Evolutionary conservation across 495 filamentous ascomycete genomes (phyloP), one percentile per base, ranked within the genome.

Genomic region (Pseudotulostoma volvatum): DNA sequence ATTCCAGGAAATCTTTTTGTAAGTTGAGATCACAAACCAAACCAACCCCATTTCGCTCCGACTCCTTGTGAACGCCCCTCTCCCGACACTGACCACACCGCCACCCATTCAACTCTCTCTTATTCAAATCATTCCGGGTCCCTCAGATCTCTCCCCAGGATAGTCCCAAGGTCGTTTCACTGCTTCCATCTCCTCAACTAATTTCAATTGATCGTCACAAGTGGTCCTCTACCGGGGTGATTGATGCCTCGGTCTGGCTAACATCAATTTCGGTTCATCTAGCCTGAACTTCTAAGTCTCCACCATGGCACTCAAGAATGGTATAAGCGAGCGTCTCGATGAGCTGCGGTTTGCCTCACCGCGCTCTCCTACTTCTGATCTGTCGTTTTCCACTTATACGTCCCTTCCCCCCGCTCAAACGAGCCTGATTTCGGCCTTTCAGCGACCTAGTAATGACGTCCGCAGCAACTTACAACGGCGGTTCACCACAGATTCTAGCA

Each of bases 401-500:
- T 71, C 80, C 44, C 73, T 83, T 34, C 73, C 74, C 39, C 74
- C 77, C 48, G 74, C 73, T 51, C 73, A 73, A 54, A 67, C 67
- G 42, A 72, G 56, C 41, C 60, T 70, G 39, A 63, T 73, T 45
- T 62, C 72, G 36, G 65, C 63, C 17, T 68, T 68, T 42, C 68
- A 68, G 46, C 62, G 62, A 34, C 68, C 66, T 8, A 51, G 57
- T 25, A 71, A 68, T 45, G 80, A 84, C 45, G 67, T 70, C 37
- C 72, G 85, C 56, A 68, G 70, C 31, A 28, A 5, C 23, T 64
- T 93, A 45, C 83, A 86, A 58, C 80, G 90, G 56, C 79, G 90
- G 43, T 95, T 95, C 65, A 97, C 90, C 40, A 90, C 85, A 18
- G 84, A 90, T 50, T 80, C 83, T 40, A 82, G 84, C 51, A 81